Evolutionary conservation across 2,329 filamentous ascomycete species (phyloP).

Genomic region (Exophiala sideris): DNA sequence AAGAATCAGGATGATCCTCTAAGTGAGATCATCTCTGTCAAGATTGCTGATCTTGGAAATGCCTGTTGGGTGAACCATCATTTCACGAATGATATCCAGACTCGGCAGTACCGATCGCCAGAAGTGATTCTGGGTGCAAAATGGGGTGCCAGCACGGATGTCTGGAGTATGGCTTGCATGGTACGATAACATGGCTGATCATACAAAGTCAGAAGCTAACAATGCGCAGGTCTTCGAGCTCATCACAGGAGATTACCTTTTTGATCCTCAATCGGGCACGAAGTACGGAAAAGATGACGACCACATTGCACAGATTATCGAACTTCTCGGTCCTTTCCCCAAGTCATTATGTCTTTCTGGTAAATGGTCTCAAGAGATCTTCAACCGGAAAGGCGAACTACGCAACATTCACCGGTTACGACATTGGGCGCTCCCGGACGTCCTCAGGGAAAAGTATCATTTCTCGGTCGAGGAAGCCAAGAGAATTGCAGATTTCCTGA

Average conservation of each 20-base stretch:
- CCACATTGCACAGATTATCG: slow-evolving; percentile 98
- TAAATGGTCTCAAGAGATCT: slow-evolving; percentile 98
- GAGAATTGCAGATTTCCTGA: slow-evolving; percentile 75
- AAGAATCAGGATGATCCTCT: slow-evolving; percentile 55
- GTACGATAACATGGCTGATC: slow-evolving; percentile 50
- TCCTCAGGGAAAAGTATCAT: slow-evolving; percentile 94
- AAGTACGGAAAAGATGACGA: slow-evolving; percentile 99
- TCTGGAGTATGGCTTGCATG: slow-evolving; percentile 99
- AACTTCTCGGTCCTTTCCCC: slow-evolving; percentile 88
- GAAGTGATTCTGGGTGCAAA: slow-evolving; percentile 96
- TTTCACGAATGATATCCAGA: slow-evolving; percentile 99
- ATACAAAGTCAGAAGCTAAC: neutral
- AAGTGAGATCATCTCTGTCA: slow-evolving; percentile 79
- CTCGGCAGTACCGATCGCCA: slow-evolving; percentile 91
- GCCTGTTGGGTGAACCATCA: slow-evolving; percentile 99
- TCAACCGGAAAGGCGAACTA: slow-evolving; percentile 94
- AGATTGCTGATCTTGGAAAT: slow-evolving; percentile 97
- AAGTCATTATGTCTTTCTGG: slow-evolving; percentile 87
- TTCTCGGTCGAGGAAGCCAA: slow-evolving; percentile 79
- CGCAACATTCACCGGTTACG: slow-evolving; percentile 95
- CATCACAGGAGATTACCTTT: slow-evolving; percentile 97
- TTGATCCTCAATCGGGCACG: slow-evolving; percentile 95
- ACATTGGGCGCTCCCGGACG: slow-evolving; percentile 92
- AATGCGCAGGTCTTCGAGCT: slow-evolving; percentile 79
- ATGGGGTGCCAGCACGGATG: slow-evolving; percentile 98